Evolutionary conservation across 1,284 basidiomycete genomes (phyloP), one percentile per base, ranked within the genome.

Genomic region (Vanrija sp.): DNA sequence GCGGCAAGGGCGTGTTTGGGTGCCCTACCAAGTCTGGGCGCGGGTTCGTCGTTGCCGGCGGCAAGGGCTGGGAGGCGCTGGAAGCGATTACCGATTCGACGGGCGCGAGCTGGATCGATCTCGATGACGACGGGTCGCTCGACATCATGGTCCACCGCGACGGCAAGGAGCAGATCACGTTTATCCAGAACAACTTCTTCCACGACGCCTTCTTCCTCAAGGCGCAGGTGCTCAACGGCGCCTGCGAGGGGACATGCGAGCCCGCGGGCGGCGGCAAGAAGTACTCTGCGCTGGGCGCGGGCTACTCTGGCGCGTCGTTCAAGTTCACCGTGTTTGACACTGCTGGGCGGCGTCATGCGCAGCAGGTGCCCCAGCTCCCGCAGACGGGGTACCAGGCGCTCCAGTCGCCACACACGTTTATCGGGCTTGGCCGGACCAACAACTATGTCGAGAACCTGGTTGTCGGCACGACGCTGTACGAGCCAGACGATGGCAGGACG

Each of bases 131-230:
- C 73, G 94, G 95, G 0, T 89, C 92, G 2, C 79, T 98, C 20
- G 96, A 99, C 73, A 83, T 99, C 38, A 78, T 97, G 72, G 81
- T 98, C 0, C 93, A 97, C 68, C 80, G 94, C 37, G 85, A 85
- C 0, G 89, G 89, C 0, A 76, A 79, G 12, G 60, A 75, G 16
- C 64, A 57, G 43, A 78, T 93, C 15, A 75, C 85, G 2, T 97
- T 99, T 65, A 79, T 98, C 39, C 92, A 96, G 75, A 98, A 99
- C 73, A 98, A 98, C 75, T 92, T 93, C 68, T 98, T 96, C 70
- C 93, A 94, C 69, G 96, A 99, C 66, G 94, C 96, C 0, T 99
- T 99, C 80, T 98, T 98, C 83, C 81, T 98, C 54, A 98, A 98
- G 72, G 89, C 93, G 1, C 88, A 95, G 47, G 90, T 96, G 2